Evolutionary conservation across 2,329 filamentous ascomycete species (phyloP).

Genomic region (Microdochium nivale): DNA sequence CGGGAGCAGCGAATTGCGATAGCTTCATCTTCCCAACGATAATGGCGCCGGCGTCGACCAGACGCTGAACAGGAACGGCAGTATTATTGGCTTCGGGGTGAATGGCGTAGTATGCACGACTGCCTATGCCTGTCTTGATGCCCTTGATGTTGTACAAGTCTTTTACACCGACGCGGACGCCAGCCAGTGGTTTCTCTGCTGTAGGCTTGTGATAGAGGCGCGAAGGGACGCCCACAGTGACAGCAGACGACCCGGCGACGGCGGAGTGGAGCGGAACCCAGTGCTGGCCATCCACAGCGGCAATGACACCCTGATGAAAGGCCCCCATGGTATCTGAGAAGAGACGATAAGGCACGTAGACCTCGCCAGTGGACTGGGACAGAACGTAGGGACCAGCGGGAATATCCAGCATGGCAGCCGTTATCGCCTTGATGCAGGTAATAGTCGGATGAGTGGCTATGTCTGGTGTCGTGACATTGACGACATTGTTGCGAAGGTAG

Average conservation of each 20-base stretch:
- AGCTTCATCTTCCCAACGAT: slow-evolving; percentile 37
- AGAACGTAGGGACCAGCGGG: neutral
- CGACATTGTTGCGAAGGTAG: neutral
- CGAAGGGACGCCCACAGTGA: slow-evolving; percentile 39
- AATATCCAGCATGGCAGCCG: neutral
- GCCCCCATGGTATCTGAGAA: neutral
- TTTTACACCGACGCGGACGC: slow-evolving; percentile 48
- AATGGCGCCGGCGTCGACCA: slow-evolving; percentile 49
- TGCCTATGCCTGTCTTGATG: slow-evolving; percentile 42
- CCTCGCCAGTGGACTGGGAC: neutral
- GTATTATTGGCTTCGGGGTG: slow-evolving; percentile 38
- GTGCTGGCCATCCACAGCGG: neutral
- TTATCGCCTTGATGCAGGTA: neutral
- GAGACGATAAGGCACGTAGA: neutral
- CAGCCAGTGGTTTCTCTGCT: slow-evolving; percentile 40
- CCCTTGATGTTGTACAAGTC: slow-evolving; percentile 50
- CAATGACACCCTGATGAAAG: neutral
- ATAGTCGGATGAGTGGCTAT: neutral
- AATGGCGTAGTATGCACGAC: slow-evolving; percentile 46
- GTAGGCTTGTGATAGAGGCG: slow-evolving; percentile 45
- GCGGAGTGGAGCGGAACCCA: neutral
- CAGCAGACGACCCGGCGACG: neutral
- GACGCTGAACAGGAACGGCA: slow-evolving; percentile 40
- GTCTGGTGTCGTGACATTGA: neutral
- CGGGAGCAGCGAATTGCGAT: slow-evolving; percentile 32